Base-by-base conservation (phyloP, 345 rosid genomes). In the Raphanus raphanistrum region DNA sequence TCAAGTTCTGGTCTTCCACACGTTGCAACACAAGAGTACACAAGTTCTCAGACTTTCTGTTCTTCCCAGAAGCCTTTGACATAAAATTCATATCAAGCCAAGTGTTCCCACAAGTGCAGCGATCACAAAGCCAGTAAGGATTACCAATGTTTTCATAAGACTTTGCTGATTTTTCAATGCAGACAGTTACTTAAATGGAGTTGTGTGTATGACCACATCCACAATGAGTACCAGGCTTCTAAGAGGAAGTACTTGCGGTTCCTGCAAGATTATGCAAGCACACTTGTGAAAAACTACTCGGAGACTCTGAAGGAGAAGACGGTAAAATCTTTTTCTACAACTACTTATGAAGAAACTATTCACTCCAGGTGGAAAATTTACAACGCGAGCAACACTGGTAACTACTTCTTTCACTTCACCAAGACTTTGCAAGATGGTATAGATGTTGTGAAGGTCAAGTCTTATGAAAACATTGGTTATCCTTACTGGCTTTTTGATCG, bases 121-220 rank as follows among this genome's bases (percentile, higher is more conserved):
- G 74, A 36, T 73, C 82, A 7, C 77, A 79, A 1, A 21, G 63
- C 78, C 77, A 79, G 31, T 16, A 7, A 1, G 33, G 48, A 48
- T 17, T 17, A 27, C 33, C 70, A 7, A 29, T 21, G 62, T 59
- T 17, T 12, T 65, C 50, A 55, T 77, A 77, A 0, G 67, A 32
- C 61, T 21, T 68, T 62, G 52, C 54, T 3, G 21, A 79, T 21
- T 21, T 21, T 76, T 5, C 70, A 76, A 28, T 76, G 70, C 57
- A 50, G 64, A 9, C 75, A 62, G 5, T 35, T 76, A 0, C 43
- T 76, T 1, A 76, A 76, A 4, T 70, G 80, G 80, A 76, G 25
- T 25, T 76, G 64, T 12, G 80, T 52, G 27, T 76, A 70, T 27
- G 80, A 52, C 7, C 29, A 33, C 55, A 3, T 62, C 32, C 41